These are phyloP conservation scores for Podila epigama DNA, from an alignment of 192 early-diverging fungal species.

Conservation along the genomic window DNA sequence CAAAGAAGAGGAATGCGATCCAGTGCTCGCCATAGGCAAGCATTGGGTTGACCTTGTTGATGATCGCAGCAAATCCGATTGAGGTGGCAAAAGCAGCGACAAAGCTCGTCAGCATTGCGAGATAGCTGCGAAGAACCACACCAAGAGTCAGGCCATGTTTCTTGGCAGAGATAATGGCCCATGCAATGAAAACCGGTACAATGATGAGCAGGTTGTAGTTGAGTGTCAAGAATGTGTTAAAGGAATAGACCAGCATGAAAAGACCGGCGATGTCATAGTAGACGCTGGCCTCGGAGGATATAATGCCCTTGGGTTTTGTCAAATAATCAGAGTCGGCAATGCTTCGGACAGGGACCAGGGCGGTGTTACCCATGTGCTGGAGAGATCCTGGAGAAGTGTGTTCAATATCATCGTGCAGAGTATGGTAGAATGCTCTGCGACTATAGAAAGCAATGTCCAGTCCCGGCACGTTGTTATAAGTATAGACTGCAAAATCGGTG, in stretches of 20 bases:
- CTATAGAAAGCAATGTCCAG: conserved; percentile 74
- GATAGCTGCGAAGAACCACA: conserved; percentile 12
- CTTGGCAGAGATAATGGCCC: conserved; percentile 13
- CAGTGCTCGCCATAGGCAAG: conserved; percentile 47
- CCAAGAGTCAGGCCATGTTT: conserved; percentile 12
- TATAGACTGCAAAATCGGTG: conserved; percentile 74
- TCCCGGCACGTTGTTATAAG: conserved; percentile 64
- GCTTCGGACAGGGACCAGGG: conserved; percentile 52
- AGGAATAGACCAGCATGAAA: conserved; percentile 49
- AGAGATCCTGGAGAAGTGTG: conserved; percentile 60
- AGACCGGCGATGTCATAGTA: conserved; percentile 59
- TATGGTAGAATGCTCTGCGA: conserved; percentile 71
- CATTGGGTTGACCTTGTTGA: conserved; percentile 50
- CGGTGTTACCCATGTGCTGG: conserved; percentile 72
- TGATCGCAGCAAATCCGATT: conserved; percentile 15
- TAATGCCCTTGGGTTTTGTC: conserved; percentile 26
- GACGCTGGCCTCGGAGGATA: conserved; percentile 41
- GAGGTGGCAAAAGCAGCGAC: conserved; percentile 26
- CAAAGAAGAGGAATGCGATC: conserved; percentile 34
- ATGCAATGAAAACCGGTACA: conserved; percentile 29
- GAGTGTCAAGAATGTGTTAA: conserved; percentile 44
- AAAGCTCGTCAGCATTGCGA: conserved; percentile 34
- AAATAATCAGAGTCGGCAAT: conserved; percentile 57
- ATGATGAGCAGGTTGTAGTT: conserved; percentile 44
- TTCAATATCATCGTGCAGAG: conserved; percentile 60